phyloP scores from a whole-genome alignment of 257 asterid species.

The Pogostemon cablin region DNA sequence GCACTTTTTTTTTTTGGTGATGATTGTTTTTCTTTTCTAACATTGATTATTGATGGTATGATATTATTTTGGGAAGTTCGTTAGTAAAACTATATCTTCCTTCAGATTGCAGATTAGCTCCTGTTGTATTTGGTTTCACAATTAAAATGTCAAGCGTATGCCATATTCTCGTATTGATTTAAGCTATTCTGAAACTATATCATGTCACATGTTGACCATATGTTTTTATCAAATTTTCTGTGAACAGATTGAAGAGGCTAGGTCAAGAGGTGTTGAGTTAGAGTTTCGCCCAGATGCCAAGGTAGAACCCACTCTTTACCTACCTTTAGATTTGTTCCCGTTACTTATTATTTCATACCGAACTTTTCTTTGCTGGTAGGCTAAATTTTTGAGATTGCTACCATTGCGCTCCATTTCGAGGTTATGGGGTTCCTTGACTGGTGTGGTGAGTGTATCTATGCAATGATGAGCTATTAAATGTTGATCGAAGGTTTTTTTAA shows the following conservation, averaged over 20 bases:
- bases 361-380: slow-evolving; percentile 51
- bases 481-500: slow-evolving; percentile 8
- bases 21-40: neutral
- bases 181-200: slow-evolving; percentile 19
- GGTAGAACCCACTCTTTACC: slow-evolving; percentile 45
- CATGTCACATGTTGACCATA: neutral
- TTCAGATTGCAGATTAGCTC: neutral
- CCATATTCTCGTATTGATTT: slow-evolving; percentile 2
- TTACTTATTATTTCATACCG: slow-evolving; percentile 20
- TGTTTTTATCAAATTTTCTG: slow-evolving; percentile 38
- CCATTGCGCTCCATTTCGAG: slow-evolving; percentile 90
- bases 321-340: slow-evolving; percentile 2
- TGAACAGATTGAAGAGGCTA: slow-evolving; percentile 76
- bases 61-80: neutral
- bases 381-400: slow-evolving; percentile 72
- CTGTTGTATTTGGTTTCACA: slow-evolving; percentile 14
- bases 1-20: neutral
- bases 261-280: slow-evolving; percentile 66
- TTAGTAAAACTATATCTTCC: slow-evolving; percentile 11
- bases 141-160: slow-evolving; percentile 15
- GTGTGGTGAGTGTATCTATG: slow-evolving; percentile 56
- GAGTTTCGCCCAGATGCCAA: slow-evolving; percentile 89
- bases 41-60: neutral
- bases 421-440: slow-evolving; percentile 78
- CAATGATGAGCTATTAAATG: slow-evolving; percentile 28